phyloP scores from a whole-genome alignment of 1,139 yeast genomes.

The Williopsis jadinii region DNA sequence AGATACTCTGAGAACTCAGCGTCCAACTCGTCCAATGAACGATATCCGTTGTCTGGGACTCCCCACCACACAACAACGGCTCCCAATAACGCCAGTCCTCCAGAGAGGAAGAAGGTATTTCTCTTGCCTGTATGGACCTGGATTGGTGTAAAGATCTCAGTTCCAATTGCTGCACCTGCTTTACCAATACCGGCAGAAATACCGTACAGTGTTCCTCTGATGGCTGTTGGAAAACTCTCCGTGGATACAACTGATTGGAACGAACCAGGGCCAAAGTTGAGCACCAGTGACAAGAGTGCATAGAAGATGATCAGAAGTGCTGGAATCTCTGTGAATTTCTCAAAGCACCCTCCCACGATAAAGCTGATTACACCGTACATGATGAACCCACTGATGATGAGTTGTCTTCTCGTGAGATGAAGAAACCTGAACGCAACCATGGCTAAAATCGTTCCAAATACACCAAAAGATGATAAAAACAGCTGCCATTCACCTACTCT shows the following conservation, averaged over 20 bases:
- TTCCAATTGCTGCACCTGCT: conserved; percentile 38
- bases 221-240: conserved; percentile 21
- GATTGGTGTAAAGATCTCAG: conserved; percentile 38
- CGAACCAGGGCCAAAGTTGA: conserved; percentile 23
- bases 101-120: conserved; percentile 55
- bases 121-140: conserved; percentile 32
- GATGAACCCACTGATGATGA: conserved; percentile 38
- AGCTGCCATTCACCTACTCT: conserved; percentile 43
- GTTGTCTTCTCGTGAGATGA: conserved; percentile 37
- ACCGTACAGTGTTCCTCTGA: conserved; percentile 28
- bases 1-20: conserved; percentile 52
- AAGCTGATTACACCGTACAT: conserved; percentile 44
- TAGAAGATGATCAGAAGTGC: conserved; percentile 40
- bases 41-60: conserved; percentile 58
- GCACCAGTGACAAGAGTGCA: conserved; percentile 38
- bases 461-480: conserved; percentile 30
- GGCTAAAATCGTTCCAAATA: conserved; percentile 40
- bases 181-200: conserved; percentile 44
- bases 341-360: conserved; percentile 40
- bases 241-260: conserved; percentile 20
- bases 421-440: conserved; percentile 33
- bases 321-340: conserved; percentile 34
- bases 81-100: conserved; percentile 58
- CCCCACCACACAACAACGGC: conserved; percentile 46
- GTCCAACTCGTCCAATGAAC: conserved; percentile 60